Evolutionary conservation across 2,329 filamentous ascomycete genomes (phyloP), one percentile per base, ranked within the genome.

Genomic region (Volutella citrinella): DNA sequence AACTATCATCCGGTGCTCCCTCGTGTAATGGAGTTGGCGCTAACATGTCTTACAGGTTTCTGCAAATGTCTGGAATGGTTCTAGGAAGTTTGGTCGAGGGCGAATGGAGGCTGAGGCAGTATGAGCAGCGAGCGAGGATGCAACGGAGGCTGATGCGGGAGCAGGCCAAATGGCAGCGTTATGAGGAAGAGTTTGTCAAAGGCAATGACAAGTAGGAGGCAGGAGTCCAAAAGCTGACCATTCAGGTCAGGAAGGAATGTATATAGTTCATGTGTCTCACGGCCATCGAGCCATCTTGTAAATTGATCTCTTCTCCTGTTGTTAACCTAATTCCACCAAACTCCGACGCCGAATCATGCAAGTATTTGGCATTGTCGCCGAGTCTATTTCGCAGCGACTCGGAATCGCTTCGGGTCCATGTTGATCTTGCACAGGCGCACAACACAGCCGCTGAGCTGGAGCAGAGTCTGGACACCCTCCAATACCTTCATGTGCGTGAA

Each of bases 401-500:
- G 70, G 57, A 96, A 96, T 42, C 84, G 75, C 59, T 85, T 82
- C 4, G 88, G 85, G 55, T 95, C 87, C 91, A 98, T 97, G 63
- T 96, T 96, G 60, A 97, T 82, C 70, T 85, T 95, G 68, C 88
- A 93, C 36, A 98, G 71, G 52, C 91, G 82, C 12, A 87, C 89
- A 15, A 98, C 76, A 58, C 91, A 97, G 10, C 91, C 93, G 56
- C 88, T 94, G 27, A 98, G 73, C 64, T 98, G 93, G 38, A 98
- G 74, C 43, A 96, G 76, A 7, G 91, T 96, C 65, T 97, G 91
- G 16, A 98, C 87, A 19, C 93, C 93, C 59, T 98, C 93, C n/a
- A 98, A 70, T 36, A 98, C 91, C 61, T 94, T 90, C 93, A 98
- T 98, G 59, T 98, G 93, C 4, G 93, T 95, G 64, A 97, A 97